Evolutionary conservation across 371 early-diverging fungal genomes (phyloP).

Genomic region (Cladochytrium tenue): DNA sequence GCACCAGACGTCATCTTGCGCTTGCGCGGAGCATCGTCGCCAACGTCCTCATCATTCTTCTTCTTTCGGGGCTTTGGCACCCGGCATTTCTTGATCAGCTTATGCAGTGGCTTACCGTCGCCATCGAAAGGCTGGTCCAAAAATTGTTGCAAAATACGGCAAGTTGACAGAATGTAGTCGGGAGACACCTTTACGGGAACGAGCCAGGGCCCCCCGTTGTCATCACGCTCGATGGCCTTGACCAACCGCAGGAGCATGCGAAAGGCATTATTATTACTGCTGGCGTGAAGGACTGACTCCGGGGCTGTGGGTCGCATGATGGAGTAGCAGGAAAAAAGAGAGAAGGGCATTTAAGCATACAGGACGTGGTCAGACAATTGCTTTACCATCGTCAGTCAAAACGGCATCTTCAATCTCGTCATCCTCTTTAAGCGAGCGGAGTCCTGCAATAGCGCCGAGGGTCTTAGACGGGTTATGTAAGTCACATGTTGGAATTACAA

Average conservation of each 20-base stretch:
- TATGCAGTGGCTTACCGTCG: conserved; percentile 15
- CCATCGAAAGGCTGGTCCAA: conserved; percentile 17
- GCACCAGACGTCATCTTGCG: conserved; percentile 7
- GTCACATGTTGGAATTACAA: too few relatives aligned
- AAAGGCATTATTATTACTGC: conserved; percentile 7
- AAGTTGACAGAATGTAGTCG: conserved; percentile 8
- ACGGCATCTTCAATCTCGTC: conserved; percentile 12
- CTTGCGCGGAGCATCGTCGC: conserved; percentile 5
- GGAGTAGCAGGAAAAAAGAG: background rate
- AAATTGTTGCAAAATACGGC: conserved; percentile 9
- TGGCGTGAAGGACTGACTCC: background rate
- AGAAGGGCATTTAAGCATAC: too few relatives aligned
- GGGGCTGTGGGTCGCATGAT: background rate
- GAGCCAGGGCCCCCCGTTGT: conserved; percentile 10
- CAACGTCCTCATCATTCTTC: background rate
- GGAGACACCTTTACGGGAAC: background rate
- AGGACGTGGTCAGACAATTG: too few relatives aligned
- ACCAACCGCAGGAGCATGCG: conserved; percentile 20
- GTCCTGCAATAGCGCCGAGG: conserved; percentile 16
- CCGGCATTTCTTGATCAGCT: conserved; percentile 11
- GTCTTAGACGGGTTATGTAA: too few relatives aligned
- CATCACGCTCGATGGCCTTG: conserved; percentile 3
- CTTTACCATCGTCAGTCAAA: conserved; percentile 9
- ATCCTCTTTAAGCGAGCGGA: conserved; percentile 11
- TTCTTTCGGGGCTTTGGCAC: conserved; percentile 2